These are phyloP conservation scores for Marchantia polymorpha DNA, from an alignment of 225 moss, liverwort and hornwort genomes.

Conservation along the genomic window DNA sequence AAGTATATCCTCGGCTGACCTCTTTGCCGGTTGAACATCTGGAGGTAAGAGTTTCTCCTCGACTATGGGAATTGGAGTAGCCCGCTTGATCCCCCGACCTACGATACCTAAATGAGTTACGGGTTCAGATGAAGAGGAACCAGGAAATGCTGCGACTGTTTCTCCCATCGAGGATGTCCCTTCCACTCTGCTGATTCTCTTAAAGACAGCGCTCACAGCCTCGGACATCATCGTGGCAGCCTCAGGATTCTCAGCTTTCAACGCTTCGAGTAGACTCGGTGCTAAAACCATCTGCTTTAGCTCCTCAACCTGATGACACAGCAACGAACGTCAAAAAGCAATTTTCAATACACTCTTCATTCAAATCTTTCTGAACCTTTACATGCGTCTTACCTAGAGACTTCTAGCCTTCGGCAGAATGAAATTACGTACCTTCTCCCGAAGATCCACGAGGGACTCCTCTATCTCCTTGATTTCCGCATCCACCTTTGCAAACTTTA, in stretches of 20 bases:
- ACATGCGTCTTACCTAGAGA: background rate
- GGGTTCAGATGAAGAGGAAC: constrained; percentile 55
- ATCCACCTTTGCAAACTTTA: constrained; percentile 8
- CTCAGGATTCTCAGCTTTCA: constrained; percentile 78
- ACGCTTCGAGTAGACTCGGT: constrained; percentile 75
- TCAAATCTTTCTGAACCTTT: background rate
- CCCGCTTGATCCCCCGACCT: constrained; percentile 87
- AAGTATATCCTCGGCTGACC: constrained; percentile 58
- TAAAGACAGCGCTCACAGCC: constrained; percentile 40
- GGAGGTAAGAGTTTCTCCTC: constrained; percentile 34
- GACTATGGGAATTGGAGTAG: constrained; percentile 56
- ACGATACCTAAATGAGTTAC: constrained; percentile 88
- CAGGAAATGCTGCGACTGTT: constrained; percentile 40
- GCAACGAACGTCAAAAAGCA: background rate
- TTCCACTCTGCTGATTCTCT: constrained; percentile 20
- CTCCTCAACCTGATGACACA: constrained; percentile 62
- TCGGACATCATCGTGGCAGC: constrained; percentile 71
- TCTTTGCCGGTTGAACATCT: constrained; percentile 61
- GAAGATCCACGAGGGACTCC: constrained; percentile 80
- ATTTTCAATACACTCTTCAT: background rate
- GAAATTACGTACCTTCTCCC: constrained; percentile 53
- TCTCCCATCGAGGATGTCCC: background rate
- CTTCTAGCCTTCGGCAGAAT: background rate
- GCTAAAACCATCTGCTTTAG: constrained; percentile 82
- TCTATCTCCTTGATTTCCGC: constrained; percentile 67